Percentiles rank a stretch among this genome's conserved stretches.
phyloP scores from a whole-genome alignment of 1,284 basidiomycete genomes.

The Melampsora larici-populina region DNA sequence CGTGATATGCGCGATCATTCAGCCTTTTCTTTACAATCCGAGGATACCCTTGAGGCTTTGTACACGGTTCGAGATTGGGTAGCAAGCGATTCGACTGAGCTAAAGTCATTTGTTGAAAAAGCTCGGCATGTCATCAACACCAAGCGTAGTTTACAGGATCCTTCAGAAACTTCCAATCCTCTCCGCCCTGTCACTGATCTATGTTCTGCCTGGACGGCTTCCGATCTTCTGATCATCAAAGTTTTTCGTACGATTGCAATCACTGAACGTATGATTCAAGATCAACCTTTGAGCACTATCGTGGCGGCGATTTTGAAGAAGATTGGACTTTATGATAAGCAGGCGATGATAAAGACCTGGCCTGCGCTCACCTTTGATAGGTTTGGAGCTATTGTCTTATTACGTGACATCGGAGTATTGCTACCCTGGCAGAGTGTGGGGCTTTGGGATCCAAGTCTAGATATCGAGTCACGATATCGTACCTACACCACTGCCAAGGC shows the following conservation, averaged over 20 bases:
- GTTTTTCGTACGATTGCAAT: conserved; percentile 40
- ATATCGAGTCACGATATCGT: conserved; percentile 21
- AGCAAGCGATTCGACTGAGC: conserved; percentile 47
- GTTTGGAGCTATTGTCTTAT: conserved; percentile 38
- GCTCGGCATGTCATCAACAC: conserved; percentile 26
- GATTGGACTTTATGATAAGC: conserved; percentile 40
- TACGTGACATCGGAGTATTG: conserved; percentile 38
- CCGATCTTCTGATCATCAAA: conserved; percentile 39
- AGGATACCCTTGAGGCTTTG: conserved; percentile 62
- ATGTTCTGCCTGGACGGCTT: conserved; percentile 25
- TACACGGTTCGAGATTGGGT: conserved; percentile 62
- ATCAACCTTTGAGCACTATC: conserved; percentile 42
- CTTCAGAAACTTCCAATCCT: background rate
- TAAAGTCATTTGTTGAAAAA: conserved; percentile 44
- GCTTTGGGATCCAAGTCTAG: conserved; percentile 39
- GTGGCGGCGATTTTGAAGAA: conserved; percentile 35
- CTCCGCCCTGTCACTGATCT: conserved; percentile 33
- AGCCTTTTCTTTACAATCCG: conserved; percentile 68
- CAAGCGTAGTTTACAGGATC: conserved; percentile 12
- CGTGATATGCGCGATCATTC: conserved; percentile 62
- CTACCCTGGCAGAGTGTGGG: conserved; percentile 43
- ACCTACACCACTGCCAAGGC: background rate
- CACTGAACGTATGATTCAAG: conserved; percentile 43
- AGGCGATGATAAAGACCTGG: conserved; percentile 40
- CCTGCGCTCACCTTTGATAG: conserved; percentile 41